Evolutionary conservation across 805 yeast genomes (phyloP), one percentile per base, ranked within the genome.

Genomic region (Lachancea kluyveri): DNA sequence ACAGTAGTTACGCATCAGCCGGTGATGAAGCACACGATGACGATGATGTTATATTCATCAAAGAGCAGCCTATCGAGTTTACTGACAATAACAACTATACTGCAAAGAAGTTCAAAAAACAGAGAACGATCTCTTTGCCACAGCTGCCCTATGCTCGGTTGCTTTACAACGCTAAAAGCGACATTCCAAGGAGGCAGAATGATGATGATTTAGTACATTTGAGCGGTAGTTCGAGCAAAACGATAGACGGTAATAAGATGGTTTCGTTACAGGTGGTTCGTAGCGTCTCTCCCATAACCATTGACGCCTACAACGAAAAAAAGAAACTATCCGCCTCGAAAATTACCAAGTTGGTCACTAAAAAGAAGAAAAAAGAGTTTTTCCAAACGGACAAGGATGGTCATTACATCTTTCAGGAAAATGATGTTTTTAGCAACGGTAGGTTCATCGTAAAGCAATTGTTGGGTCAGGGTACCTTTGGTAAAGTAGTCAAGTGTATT

Each of bases 391-490:
- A 79, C 45, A 71, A 73, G 37, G 79, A 81, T 39, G 94, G 94
- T 3, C 87, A 83, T 52, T 81, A 78, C 48, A 70, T 78, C 29
- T 75, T 78, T 9, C 69, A 67, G 29, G 57, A 67, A 7, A 74
- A 77, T 37, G 76, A 77, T 18, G 47, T 56, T 2, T 79, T 82
- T 54, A 35, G 42, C 10, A 77, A 81, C 49, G 65, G 63, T 31
- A 60, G 95, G 27, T 88, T 81, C 55, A 60, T 69, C 12, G 79
- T 88, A 8, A 59, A 72, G 20, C 68, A 74, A 36, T 61, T 86
- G 20, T 63, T 92, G 35, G 99, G 99, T 1, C 90, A 88, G 40
- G 99, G 99, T 3, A 88, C 98, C 1, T 92, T 92, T 67, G 98
- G 98, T 7, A 97, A 92, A 61, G 99, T 92, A 28, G 94, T 88